Evolutionary conservation across 2,329 filamentous ascomycete species (phyloP), one percentile per base, ranked within the genome.

Genomic region (Colletotrichum musae): DNA sequence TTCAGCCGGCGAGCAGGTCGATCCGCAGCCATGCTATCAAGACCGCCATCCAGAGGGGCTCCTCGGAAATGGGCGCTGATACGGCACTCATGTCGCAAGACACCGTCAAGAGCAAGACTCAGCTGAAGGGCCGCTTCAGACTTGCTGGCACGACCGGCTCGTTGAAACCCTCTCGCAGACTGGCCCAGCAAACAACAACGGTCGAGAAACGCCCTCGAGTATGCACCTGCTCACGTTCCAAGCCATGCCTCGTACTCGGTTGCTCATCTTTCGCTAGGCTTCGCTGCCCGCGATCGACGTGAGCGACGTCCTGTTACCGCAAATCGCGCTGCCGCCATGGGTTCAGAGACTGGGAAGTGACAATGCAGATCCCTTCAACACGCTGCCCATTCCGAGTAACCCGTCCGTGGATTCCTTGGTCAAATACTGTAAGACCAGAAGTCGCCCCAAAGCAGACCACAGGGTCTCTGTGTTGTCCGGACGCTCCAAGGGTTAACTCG

Each of bases 11-110:
- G n/a, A 62, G 10, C 62, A 71, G 61, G 28, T 58, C 65, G 4
- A 54, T 56, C 12, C 58, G 71, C 1, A 71, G 71, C 59, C 71
- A 72, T 59, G 71, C 71, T 10, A 72, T 72, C 41, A 57, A 57
- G 18, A 71, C 66, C 3, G 71, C 70, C 16, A 64, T 72, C 16
- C 71, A 70, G 6, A 64, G 28, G 24, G 60, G 53, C 28, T 21
- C 54, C n/a, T 45, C 48, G 10, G 53, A 66, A 28, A 26, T 68
- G 39, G 51, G 47, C 3, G 28, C 54, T 57, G 53, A 58, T n/a
- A 69, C 47, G 32, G 65, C 65, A 9, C 32, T 58, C 13, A 13
- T 53, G 16, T 62, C 66, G 13, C 32, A 61, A 39, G 58, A 52
- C 16, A 65, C 54, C 10, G 47, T 60, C n/a, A 65, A 18, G 28